Evolutionary conservation across 176 grass and related monocot species (phyloP), one percentile per base, ranked within the genome.

Genomic region (Typha latifolia): DNA sequence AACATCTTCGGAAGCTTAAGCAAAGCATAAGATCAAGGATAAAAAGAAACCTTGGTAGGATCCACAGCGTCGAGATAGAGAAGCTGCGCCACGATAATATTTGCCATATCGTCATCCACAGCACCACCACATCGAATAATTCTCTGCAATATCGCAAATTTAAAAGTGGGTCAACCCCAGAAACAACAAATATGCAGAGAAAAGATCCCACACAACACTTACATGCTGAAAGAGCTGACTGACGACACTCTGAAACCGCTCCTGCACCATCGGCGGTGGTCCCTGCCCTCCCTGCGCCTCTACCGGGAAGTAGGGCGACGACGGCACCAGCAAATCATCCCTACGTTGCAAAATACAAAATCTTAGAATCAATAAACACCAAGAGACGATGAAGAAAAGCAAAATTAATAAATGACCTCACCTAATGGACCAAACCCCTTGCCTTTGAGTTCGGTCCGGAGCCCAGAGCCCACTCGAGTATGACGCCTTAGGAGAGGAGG

Each of bases 151-250:
- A 66, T 57, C 11, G 51, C 24, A 47, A 18, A 55, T 20, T 50
- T 56, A 18, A 59, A 14, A 64, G 48, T 49, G 10, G 22, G 31
- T 12, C 55, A 48, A 65, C 12, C 51, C 32, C 59, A 10, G 37
- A 43, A 43, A 43, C 37, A 43, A 29, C 27, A 11, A 43, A 9
- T 10, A 43, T 43, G 37, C 37, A 43, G 37, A 43, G 6, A 10
- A 43, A 43, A 43, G 37, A 43, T 43, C 8, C 4, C 32, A 32
- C 12, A 19, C 7, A 43, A 43, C 37, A 43, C 77, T 2, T 85
- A 96, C 85, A 5, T 96, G 93, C 67, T 96, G 85, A 49, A 96
- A 96, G 72, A 96, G 93, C 72, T 96, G 82, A 55, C 84, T 88
- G 66, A 89, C 82, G 37, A 96, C 82, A 48, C 93, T 74, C 63